Evolutionary conservation across 1,139 yeast species (phyloP), one percentile per base, ranked within the genome.

Genomic region (Yamadazyma siamensis): DNA sequence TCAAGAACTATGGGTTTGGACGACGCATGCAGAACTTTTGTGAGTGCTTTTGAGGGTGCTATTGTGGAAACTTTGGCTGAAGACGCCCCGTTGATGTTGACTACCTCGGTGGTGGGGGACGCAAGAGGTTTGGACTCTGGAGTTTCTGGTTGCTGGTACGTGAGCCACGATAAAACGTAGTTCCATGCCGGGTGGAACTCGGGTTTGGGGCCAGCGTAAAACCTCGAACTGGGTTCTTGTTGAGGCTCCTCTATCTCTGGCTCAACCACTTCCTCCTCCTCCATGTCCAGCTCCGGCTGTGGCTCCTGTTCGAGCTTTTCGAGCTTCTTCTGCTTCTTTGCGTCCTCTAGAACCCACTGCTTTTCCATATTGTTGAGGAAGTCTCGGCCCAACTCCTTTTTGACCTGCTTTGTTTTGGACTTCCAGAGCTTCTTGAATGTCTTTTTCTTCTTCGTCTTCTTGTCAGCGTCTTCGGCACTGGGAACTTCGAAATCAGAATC

Each of bases 131-230:
- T 10, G 6, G 10, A n/a, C n/a, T n/a, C n/a, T 11, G 24, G 22
- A 4, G 21, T 26, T 21, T 21, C 22, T 1, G 37, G 34, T 23
- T 43, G 48, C 8, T 59, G 53, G 34, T 61, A 63, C 1, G 54
- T 60, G 4, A 65, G 36, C 66, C 67, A 62, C 10, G 68, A 59
- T 18, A 65, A 50, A 7, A 63, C 29, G 34, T 59, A 59, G 35
- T 56, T 61, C 71, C 71, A 65, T 5, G 52, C 38, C 2, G 70
- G 70, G 32, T 52, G 54, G 39, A 61, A 63, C n/a, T 53, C 43
- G 4, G 56, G 47, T 23, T 48, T 47, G 44, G 59, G 47, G 47
- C 67, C 38, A 49, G 46, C 44, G 27, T 35, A 33, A 26, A 38
- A 44, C 8, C 25, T 15, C 3, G 21, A 12, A 18, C 18, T 22